Evolutionary conservation across 768 basidiomycete species (phyloP).

Genomic region (Epithele typhae): DNA sequence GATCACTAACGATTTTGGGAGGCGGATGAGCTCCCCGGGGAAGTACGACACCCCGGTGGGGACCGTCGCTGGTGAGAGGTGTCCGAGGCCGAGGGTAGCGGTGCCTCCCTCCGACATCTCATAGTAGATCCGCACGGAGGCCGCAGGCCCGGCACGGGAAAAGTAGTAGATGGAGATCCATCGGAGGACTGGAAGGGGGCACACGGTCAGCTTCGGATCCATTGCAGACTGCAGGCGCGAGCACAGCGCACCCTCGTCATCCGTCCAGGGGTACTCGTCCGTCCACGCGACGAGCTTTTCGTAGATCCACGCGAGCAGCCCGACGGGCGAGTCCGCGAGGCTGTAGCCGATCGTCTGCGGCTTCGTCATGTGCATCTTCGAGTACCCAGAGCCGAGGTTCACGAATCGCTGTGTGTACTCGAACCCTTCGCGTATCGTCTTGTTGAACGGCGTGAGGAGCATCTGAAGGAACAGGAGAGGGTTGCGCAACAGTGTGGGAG

Average conservation of each 20-base stretch:
- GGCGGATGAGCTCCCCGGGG: constrained; percentile 22
- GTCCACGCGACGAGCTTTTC: constrained; percentile 31
- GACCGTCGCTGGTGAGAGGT: constrained; percentile 9
- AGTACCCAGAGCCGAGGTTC: constrained; percentile 29
- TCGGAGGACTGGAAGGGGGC: constrained; percentile 23
- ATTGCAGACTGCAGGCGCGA: no score
- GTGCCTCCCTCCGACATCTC: constrained; percentile 15
- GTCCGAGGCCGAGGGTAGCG: not conserved
- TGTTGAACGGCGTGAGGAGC: constrained; percentile 26
- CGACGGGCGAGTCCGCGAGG: constrained; percentile 54
- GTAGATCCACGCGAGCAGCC: constrained; percentile 36
- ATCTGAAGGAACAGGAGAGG: constrained; percentile 12
- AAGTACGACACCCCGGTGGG: constrained; percentile 29
- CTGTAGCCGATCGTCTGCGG: constrained; percentile 43
- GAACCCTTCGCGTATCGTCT: constrained; percentile 29
- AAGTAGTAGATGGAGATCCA: constrained; percentile 36
- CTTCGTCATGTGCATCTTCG: constrained; percentile 25
- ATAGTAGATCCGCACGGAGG: constrained; percentile 29
- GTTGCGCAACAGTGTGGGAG: constrained; percentile 1
- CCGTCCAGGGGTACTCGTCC: constrained; percentile 52
- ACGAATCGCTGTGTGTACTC: constrained; percentile 21
- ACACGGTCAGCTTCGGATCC: not conserved
- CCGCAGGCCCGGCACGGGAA: constrained; percentile 29
- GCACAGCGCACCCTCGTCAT: constrained; percentile 43
- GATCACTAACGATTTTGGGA: constrained; percentile 19